Conservation (phyloP, 371 early-diverging fungal genomes). For the Coemansia sp. region DNA sequence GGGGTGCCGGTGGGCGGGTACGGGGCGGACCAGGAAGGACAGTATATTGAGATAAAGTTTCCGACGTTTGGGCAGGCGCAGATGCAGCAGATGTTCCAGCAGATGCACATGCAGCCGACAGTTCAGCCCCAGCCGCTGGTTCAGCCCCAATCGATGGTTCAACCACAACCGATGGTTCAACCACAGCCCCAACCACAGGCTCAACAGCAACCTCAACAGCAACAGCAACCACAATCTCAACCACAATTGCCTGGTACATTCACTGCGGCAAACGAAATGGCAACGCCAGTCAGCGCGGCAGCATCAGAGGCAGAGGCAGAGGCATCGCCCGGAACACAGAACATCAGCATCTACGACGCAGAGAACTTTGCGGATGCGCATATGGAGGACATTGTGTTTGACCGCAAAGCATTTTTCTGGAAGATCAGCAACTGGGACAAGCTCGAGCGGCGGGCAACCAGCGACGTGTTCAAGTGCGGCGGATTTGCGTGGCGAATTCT, state of each 20-base stretch:
- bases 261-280: not conserved
- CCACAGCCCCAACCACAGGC: not conserved
- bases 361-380: conserved; percentile 41
- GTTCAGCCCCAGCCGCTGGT: not conserved
- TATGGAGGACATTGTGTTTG: conserved; percentile 51
- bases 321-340: conserved; percentile 3
- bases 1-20: conserved; percentile 37
- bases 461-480: conserved; percentile 50
- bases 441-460: conserved; percentile 47
- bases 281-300: conserved; percentile 24
- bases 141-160: no score
- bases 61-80: conserved; percentile 47
- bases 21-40: conserved; percentile 41
- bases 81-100: conserved; percentile 50
- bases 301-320: conserved; percentile 5
- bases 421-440: conserved; percentile 50
- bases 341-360: conserved; percentile 46
- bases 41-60: conserved; percentile 50
- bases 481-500: conserved; percentile 65
- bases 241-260: conserved; percentile 1
- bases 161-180: no score
- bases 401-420: conserved; percentile 51
- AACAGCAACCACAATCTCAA: not conserved
- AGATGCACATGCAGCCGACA: conserved; percentile 35
- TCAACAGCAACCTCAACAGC: not conserved